A percentile compares a stretch with the other conserved stretches of the same genome.
phyloP scores from a whole-genome alignment of 495 filamentous ascomycete species.

The Aspergillus sclerotiicarbonarius region DNA sequence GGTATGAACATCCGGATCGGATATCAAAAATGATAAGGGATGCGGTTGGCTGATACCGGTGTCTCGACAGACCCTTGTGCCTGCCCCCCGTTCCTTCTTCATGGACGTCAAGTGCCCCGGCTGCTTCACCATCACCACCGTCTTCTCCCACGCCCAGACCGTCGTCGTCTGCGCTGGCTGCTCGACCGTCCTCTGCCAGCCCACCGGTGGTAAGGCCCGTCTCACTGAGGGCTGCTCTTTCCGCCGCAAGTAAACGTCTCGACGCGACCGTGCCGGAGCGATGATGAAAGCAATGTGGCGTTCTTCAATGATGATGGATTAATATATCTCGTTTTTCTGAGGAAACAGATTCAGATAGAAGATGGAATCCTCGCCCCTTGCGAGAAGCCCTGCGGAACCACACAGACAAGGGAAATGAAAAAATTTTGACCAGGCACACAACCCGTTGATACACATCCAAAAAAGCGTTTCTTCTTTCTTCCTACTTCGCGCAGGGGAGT shows the following conservation, averaged over 20 bases:
- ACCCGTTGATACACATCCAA: constrained; percentile 13
- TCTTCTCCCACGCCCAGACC: constrained; percentile 99
- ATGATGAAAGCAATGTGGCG: constrained; percentile 48
- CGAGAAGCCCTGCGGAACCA: constrained; percentile 27
- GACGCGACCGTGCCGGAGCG: constrained; percentile 26
- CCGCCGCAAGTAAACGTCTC: constrained; percentile 88
- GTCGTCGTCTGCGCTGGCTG: constrained; percentile 99
- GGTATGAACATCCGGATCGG: constrained; percentile 55
- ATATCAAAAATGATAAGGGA: not conserved
- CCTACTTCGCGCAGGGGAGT: constrained; percentile 53
- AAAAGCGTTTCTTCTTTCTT: constrained; percentile 17
- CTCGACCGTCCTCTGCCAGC: constrained; percentile 96
- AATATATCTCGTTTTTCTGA: constrained; percentile 43
- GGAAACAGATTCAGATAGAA: constrained; percentile 64
- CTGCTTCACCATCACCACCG: constrained; percentile 99
- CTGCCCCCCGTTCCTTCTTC: constrained; percentile 96
- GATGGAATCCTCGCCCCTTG: constrained; percentile 58
- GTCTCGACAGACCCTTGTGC: constrained; percentile 76
- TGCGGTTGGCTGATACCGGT: not conserved
- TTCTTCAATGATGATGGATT: constrained; percentile 48
- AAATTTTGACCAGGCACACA: constrained; percentile 18
- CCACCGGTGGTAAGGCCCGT: constrained; percentile 95
- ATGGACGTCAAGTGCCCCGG: constrained; percentile 99
- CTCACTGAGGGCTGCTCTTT: constrained; percentile 99
- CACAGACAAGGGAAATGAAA: constrained; percentile 42